Evolutionary conservation across 805 yeast genomes (phyloP).

Genomic region (Pichia nanzhaoensis): DNA sequence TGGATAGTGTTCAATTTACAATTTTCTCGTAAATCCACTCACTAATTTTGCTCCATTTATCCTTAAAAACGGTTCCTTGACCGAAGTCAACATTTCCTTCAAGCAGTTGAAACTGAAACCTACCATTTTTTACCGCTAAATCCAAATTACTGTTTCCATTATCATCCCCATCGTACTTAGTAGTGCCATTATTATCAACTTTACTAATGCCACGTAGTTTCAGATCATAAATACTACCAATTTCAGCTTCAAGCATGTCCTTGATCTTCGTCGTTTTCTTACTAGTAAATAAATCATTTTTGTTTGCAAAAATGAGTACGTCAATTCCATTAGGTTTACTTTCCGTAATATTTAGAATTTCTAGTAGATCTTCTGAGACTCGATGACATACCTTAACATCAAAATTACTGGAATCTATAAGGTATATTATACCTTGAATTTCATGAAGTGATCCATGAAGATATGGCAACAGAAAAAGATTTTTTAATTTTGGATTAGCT

Average conservation of each 20-base stretch:
- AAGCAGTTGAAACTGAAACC: slow-evolving; percentile 58
- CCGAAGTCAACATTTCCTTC: slow-evolving; percentile 68
- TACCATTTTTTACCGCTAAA: slow-evolving; percentile 36
- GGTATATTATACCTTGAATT: slow-evolving; percentile 62
- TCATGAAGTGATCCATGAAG: slow-evolving; percentile 36
- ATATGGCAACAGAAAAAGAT: slow-evolving; percentile 44
- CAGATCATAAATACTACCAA: slow-evolving; percentile 47
- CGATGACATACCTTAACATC: slow-evolving; percentile 41
- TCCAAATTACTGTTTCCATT: slow-evolving; percentile 32
- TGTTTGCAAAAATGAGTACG: slow-evolving; percentile 74
- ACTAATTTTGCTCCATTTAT: slow-evolving; percentile 52
- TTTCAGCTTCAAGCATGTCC: slow-evolving; percentile 54
- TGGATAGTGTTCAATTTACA: slow-evolving; percentile 45
- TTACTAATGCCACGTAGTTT: slow-evolving; percentile 39
- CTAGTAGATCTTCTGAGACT: slow-evolving; percentile 53
- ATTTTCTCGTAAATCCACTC: slow-evolving; percentile 76
- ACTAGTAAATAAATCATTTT: slow-evolving; percentile 78
- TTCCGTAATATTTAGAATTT: slow-evolving; percentile 58
- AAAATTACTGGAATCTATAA: slow-evolving; percentile 68
- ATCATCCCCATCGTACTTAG: slow-evolving; percentile 10
- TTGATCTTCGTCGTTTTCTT: slow-evolving; percentile 60
- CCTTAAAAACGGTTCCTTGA: slow-evolving; percentile 64
- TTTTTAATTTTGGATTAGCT: slow-evolving; percentile 73
- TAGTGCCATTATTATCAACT: slow-evolving; percentile 35
- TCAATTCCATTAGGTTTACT: slow-evolving; percentile 60